A percentile compares a stretch with the other conserved stretches of the same genome.
These are phyloP conservation scores for Suillus bovinus DNA, from an alignment of 768 basidiomycete genomes.

Conservation along the genomic window DNA sequence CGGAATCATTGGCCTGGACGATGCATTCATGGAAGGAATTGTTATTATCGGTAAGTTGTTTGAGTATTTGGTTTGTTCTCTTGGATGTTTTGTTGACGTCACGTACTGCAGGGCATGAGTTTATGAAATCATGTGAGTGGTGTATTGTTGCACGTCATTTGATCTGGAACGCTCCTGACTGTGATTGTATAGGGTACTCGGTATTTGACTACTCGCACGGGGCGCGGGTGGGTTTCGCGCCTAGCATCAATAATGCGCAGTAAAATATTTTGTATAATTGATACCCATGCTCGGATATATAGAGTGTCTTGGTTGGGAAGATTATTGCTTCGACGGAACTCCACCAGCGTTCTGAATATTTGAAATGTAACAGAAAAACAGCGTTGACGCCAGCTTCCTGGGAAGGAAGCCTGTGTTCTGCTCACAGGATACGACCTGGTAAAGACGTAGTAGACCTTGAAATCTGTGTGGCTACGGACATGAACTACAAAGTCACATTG, in stretches of 20 bases:
- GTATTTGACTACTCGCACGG: constrained; percentile 59
- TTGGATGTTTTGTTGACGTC: constrained; percentile 21
- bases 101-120: constrained; percentile 47
- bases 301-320: background rate
- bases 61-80: background rate
- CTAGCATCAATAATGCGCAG: constrained; percentile 48
- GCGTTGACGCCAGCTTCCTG: background rate
- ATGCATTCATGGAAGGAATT: constrained; percentile 49
- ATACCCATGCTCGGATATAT: background rate
- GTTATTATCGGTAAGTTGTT: constrained; percentile 53
- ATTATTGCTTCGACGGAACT: background rate
- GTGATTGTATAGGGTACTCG: constrained; percentile 50
- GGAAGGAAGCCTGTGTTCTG: background rate
- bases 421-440: background rate
- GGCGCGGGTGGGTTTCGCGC: constrained; percentile 57
- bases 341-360: background rate
- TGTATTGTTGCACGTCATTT: background rate
- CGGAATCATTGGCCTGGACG: constrained; percentile 48
- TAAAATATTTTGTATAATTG: background rate
- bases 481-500: background rate
- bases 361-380: background rate
- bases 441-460: background rate
- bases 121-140: constrained; percentile 66
- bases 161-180: constrained; percentile 5
- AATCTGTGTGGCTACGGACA: background rate